Base-by-base conservation (phyloP, 2,329 filamentous ascomycete genomes). In the Cladorrhinum sp. region DNA sequence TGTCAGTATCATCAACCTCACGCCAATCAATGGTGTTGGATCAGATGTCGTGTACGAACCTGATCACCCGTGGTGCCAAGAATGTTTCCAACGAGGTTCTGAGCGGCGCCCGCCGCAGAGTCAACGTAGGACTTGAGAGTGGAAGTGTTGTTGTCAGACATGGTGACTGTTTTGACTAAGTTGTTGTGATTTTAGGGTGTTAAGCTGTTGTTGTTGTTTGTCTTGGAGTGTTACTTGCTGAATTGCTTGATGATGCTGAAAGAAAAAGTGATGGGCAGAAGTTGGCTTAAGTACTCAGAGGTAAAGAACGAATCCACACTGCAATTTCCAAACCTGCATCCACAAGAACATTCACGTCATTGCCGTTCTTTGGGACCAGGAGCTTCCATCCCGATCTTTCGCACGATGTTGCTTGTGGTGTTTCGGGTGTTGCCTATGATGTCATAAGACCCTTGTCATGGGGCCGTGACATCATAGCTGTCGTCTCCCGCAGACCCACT, bases 91-190 rank as follows among this genome's bases (percentile, higher is more conserved):
- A 95, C 68, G 54, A 82, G 85, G 64, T 82, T 88, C 77, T 96
- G 91, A 56, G 87, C 84, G 58, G 86, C 80, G 67, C 90, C 91
- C 38, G 86, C 82, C 69, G 89, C 90, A 13, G 84, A 83, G 81
- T 93, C 88, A 68, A 91, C 72, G 77, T 87, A 88, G 60, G 90
- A 89, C 81, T 93, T 85, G 71, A 93, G 82, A 65, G 92, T 95
- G 64, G 91, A 96, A 67, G 88, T 84, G 68, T 75, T 75, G 61
- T 76, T 72, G 72, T 76, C 75, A 70, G 76, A 78, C 74, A 78
- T 78, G 51, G 50, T 75, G 59, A 62, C 57, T 63, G 58, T 67
- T 63, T 60, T 63, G 32, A 50, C 58, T 55, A 23, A 20, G 50
- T 23, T 48, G 23, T 38, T 18, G 23, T 45, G 12, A 22, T 27